Evolutionary conservation across 2,329 filamentous ascomycete genomes (phyloP), one percentile per base, ranked within the genome.

Genomic region (Rutstroemia sp.): DNA sequence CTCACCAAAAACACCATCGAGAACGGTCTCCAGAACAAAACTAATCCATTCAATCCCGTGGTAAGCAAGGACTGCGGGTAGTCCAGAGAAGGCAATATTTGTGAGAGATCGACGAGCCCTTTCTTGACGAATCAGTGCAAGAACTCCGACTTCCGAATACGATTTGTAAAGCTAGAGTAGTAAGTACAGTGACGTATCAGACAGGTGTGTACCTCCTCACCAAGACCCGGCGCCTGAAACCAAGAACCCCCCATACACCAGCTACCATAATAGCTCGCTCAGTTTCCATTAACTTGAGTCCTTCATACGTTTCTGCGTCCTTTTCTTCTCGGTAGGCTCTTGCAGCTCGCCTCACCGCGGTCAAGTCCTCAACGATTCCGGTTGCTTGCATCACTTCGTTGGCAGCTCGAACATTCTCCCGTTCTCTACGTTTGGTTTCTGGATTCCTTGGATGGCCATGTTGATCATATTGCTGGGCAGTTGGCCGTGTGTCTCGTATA

Each of bases 351-450:
- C 61, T 67, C 21, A 63, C 64, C 19, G 61, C 62, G 27, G 56
- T 42, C 14, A 61, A 59, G 48, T 69, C 64, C 57, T 71, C 69
- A 10, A 70, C 66, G 16, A 71, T 62, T 19, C 69, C 69, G 10
- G 68, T 69, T 27, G 67, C 67, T 51, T 67, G 64, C 66, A 71
- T 68, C 27, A 71, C 69, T 60, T 71, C 69, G 54, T 71, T 71
- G 37, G 68, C 66, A 19, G 69, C 68, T 30, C 68, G 63, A 23
- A 70, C 64, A 25, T 68, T 63, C 16, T 70, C 67, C 48, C 64
- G 62, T 42, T 68, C 65, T 45, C 65, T 58, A 17, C 65, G 60
- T 53, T 62, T 68, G 9, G 66, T 70, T 45, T 69, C 66, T 4
- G 64, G 64, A 48, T 70, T 69, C 44, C 62, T 60, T 5, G 69